Evolutionary conservation across 2,329 filamentous ascomycete species (phyloP), one percentile per base, ranked within the genome.

Genomic region (Mycocentrospora acerina): DNA sequence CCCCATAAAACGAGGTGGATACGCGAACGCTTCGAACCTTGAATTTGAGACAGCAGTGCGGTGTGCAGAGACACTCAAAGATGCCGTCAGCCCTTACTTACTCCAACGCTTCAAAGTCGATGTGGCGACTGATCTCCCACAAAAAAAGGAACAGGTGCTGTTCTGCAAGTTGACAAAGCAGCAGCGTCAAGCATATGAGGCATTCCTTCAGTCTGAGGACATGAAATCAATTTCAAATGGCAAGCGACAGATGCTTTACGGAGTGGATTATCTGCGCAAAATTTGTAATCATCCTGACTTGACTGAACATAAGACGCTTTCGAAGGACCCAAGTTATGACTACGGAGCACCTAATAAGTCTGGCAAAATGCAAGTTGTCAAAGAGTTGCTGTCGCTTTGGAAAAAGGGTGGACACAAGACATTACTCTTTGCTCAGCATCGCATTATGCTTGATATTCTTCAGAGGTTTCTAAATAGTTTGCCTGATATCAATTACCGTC

Each of bases 221-320:
- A 90, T 96, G 77, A 80, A 78, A n/a, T 82, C 85, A 0, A 95
- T 97, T 39, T 68, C 91, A 27, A 81, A 78, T 31, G 82, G 83
- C 26, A 85, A 81, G 44, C 79, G 85, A 4, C 86, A 95, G 58
- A 86, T 89, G 2, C 74, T 98, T 1, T 95, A 85, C 55, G 93
- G 91, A 7, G 89, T 98, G 47, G 90, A 96, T 55, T 86, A 90
- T 17, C 73, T 98, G 26, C 84, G 93, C 35, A 98, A 98, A 68
- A 91, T 98, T 37, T 97, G 91, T 73, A 98, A 98, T 48, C 94
- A 98, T 57, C 93, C 94, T 0, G 93, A 98, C 69, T 74, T 98
- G 2, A 72, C 86, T 2, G 83, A 93, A 53, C 87, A 83, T 54
- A 80, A 78, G 53, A 70, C 73, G 1, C 52, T 79, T 14, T 76